Evolutionary conservation across 163 green algal species (phyloP), one percentile per base, ranked within the genome.

Genomic region (Volvox carteri): DNA sequence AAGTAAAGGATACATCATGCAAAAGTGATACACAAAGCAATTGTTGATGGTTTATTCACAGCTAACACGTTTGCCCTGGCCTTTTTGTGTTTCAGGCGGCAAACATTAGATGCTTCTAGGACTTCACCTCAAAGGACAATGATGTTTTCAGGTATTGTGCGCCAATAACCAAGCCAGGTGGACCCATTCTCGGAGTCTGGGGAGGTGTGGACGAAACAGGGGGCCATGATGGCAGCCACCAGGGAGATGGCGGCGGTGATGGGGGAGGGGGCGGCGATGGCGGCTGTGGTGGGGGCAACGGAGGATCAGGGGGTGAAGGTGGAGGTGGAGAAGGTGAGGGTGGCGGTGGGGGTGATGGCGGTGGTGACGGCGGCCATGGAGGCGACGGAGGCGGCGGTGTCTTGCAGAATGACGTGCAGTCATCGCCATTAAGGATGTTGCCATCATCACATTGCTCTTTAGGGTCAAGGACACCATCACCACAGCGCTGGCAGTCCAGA

Each of bases 401-500:
- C 1, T 35, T 33, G 39, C 84, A 89, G 48, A 23, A 52, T 12
- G 70, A 37, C 18, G 72, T 77, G 84, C 84, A 89, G 52, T 73
- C 84, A 52, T 78, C 65, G 14, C 65, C 84, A 28, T 78, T 72
- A 37, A 89, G 42, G 48, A 84, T 54, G 46, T 89, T 84, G 35
- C 41, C 72, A 30, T 77, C 54, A 18, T 89, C 84, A 39, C 84
- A 89, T 56, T 89, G 46, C 52, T 89, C 84, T 7, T 37, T 44
- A 11, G 84, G 52, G 11, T 89, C 84, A 23, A 84, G 0, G 21
- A 76, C 35, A n/a, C 84, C 72, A 18, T 89, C 84, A 33, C 84
- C 84, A 33, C 83, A 88, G 30, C 68, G 67, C 83, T 68, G 81
- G 68, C 83, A 88, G 12, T 73, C 83, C 33, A 68, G 67, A 41